Base-by-base conservation (phyloP, 495 filamentous ascomycete species). In the Parathielavia hyrcaniae region DNA sequence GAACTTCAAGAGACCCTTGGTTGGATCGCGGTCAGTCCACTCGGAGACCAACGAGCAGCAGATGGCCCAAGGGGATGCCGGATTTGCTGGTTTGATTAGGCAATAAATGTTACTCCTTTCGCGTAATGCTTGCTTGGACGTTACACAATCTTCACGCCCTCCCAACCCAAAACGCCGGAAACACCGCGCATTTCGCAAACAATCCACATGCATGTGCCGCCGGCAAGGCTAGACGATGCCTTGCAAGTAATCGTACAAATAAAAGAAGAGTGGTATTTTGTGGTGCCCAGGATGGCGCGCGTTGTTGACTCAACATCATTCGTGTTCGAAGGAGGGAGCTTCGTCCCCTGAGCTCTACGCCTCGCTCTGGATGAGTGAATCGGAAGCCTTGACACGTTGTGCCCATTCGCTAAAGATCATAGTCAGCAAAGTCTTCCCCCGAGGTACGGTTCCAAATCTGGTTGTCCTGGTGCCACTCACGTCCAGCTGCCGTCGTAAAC, bases 401-500 rank as follows among this genome's bases (percentile, higher is more conserved):
- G 85, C 86, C 86, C 86, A 89, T 74, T 88, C 86, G 30, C 84
- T 87, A 60, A n/a, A 32, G 22, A 53, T 14, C 1, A 35, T 11
- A 36, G 59, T 69, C 53, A 69, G 63, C 35, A 47, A n/a, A n/a
- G n/a, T 23, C 19, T 11, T 40, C 2, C 20, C 40, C n/a, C 36
- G 7, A 20, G 6, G 26, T 30, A 12, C 3, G 12, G 7, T 12
- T 23, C 8, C 34, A 12, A n/a, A 16, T 17, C 11, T 5, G 23
- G 13, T 1, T 13, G 50, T 19, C 9, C 22, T 16, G 34, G 23
- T 11, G n/a, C 8, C n/a, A 89, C 89, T 87, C 70, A 95, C 87
- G 92, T 96, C 93, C 93, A 97, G 65, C 90, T 96, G 16, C 93
- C 93, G 78, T 97, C 93, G 68, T 98, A 98, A 26, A 97, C 76